These are phyloP conservation scores for Colletotrichum sp. DNA, from an alignment of 2,329 filamentous ascomycete genomes.

Conservation along the genomic window DNA sequence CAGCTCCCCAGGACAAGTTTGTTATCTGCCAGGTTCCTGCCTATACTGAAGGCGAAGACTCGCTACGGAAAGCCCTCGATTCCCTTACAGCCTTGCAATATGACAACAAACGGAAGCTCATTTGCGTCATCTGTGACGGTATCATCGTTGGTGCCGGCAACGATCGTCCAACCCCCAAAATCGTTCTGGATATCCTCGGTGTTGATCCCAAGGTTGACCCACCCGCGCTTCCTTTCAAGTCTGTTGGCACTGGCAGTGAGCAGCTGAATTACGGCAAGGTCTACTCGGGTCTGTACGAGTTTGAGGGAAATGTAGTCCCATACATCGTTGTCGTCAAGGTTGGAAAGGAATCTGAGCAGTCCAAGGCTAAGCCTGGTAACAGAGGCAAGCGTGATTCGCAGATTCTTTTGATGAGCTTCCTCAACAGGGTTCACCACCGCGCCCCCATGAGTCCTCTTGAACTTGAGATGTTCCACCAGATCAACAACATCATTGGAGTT, in stretches of 20 bases:
- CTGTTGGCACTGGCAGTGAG: constrained; percentile 84
- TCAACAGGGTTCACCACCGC: constrained; percentile 96
- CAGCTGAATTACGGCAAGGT: constrained; percentile 99
- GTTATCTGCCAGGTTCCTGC: constrained; percentile 98
- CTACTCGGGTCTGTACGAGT: constrained; percentile 97
- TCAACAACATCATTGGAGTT: constrained; percentile 99
- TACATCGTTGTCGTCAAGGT: constrained; percentile 97
- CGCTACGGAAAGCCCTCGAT: constrained; percentile 88
- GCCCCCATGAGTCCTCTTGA: constrained; percentile 95
- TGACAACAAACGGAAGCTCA: constrained; percentile 97
- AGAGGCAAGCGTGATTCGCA: constrained; percentile 98
- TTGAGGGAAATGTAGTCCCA: constrained; percentile 95
- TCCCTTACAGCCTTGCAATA: constrained; percentile 94
- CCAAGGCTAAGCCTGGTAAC: constrained; percentile 92
- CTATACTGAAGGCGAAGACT: constrained; percentile 97
- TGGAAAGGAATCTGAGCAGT: constrained; percentile 94
- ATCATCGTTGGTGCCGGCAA: constrained; percentile 97
- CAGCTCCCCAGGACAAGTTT: constrained; percentile 94
- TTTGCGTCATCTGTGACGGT: constrained; percentile 95
- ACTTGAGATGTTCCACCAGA: constrained; percentile 97
- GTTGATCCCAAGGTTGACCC: constrained; percentile 97
- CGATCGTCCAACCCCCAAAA: constrained; percentile 95
- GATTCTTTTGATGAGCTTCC: constrained; percentile 93
- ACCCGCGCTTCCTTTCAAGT: constrained; percentile 92
- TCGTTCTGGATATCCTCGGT: constrained; percentile 94